phyloP scores from a whole-genome alignment of 257 asterid species.

The Jaltomata sinuosa region DNA sequence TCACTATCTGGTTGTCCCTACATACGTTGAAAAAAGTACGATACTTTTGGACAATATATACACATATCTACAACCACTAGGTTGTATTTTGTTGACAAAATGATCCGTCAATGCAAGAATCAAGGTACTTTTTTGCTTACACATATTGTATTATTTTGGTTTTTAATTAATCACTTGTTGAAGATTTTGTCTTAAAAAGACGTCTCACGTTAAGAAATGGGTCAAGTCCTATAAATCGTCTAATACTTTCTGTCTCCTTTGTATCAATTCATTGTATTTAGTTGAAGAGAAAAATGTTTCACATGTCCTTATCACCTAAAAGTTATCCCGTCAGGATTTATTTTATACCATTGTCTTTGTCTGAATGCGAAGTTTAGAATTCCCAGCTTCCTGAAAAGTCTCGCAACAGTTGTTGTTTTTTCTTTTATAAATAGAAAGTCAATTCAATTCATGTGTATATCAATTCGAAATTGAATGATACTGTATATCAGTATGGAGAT shows the following conservation, averaged over 20 bases:
- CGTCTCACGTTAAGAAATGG: too few relatives aligned
- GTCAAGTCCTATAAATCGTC: background rate
- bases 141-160: background rate
- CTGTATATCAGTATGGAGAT: too few relatives aligned
- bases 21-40: background rate
- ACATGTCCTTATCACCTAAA: too few relatives aligned
- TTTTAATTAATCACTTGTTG: too few relatives aligned
- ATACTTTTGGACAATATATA: background rate
- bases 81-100: background rate
- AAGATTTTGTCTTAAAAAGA: background rate
- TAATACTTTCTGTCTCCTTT: background rate
- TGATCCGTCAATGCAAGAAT: background rate
- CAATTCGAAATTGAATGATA: too few relatives aligned
- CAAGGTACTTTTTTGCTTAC: background rate
- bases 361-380: too few relatives aligned
- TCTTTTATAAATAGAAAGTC: too few relatives aligned
- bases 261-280: background rate
- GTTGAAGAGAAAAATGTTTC: background rate
- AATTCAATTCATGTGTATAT: too few relatives aligned
- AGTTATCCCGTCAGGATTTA: too few relatives aligned
- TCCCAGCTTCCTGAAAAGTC: too few relatives aligned
- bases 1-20: background rate
- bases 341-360: too few relatives aligned
- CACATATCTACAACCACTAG: background rate
- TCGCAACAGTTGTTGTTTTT: too few relatives aligned